Base-by-base conservation (phyloP, 1,139 yeast species). In the Lodderomyces elongisporus region DNA sequence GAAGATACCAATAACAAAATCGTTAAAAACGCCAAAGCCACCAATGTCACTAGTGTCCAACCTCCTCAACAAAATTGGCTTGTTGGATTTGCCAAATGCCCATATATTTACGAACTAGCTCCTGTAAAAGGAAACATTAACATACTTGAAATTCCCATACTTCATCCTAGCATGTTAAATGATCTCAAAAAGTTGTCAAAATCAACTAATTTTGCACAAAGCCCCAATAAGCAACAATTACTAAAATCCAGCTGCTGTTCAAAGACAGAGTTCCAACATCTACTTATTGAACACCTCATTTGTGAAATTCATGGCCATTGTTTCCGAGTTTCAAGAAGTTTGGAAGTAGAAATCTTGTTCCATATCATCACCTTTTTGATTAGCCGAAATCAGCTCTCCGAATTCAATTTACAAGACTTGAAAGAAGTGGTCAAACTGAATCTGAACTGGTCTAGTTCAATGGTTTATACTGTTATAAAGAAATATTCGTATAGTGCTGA, bases 231-330 rank as follows among this genome's bases (percentile, higher is more conserved):
- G n/a, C n/a, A n/a, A n/a, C n/a, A 31, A 10, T 20, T 34, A 12
- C n/a, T 29, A 5, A 16, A 17, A 9, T 16, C 17, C 24, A 28
- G 31, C 25, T 77, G 85, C 1, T 69, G 81, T 17, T 82, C 93
- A 0, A 56, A 50, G 1, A 43, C 35, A 1, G 83, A 83, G 51
- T 81, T 84, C 47, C 58, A 56, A 14, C 33, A 38, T 1, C 51
- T 58, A 20, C 84, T 91, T 87, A 56, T 62, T 35, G 54, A 54
- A 1, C 37, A 64, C 3, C 74, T 78, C n/a, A 93, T 93, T 0
- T 67, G 78, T 28, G 74, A 69, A 30, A 47, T 79, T 2, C 49
- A 57, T 20, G 62, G 4, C 21, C 20, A 17, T 2, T 31, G 36
- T 3, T 60, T 54, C 32, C 39, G 60, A 0, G 42, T 68, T 28